Base-by-base conservation (phyloP, 371 early-diverging fungal species). In the Blakeslea trispora region DNA sequence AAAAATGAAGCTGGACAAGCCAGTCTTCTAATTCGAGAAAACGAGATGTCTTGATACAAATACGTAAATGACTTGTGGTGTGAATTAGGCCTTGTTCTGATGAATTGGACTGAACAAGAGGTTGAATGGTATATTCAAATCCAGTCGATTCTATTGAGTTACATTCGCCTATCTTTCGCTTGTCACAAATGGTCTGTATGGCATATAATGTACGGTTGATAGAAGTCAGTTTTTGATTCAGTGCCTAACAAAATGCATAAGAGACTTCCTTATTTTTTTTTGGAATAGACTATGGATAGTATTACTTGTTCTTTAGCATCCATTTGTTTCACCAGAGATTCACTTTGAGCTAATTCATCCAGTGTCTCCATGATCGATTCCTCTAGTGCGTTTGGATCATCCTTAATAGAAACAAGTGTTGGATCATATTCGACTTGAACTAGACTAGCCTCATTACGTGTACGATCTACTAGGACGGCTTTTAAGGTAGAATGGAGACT, bases 131-230 rank as follows among this genome's bases (percentile, higher is more conserved):
- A 1, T 57, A 54, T n/a, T 66, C 66, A 46, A 66, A 66, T 1
- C 66, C 66, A 22, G 57, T 66, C 5, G 53, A 17, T 32, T 60
- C 53, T 17, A 66, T 41, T 4, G 57, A 57, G 40, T 66, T 52
- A 15, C 49, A 37, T 2, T 53, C 6, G 3, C 60, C 56, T 22
- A 40, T 17, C n/a, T 49, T 34, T 41, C 66, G 24, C 32, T 45
- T 56, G 11, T 48, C 13, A 17, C 57, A n/a, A 35, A 66, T 61
- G 24, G 32, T 42, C 21, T 32, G 39, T 31, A 66, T 19, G 7
- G 66, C 66, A 19, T 66, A 66, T 1, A 66, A 22, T 2, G 66
- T 66, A 28, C 42, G 47, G 24, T 66, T 66, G 1, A 50, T 54
- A 7, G 61, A 57, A 8, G 40, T 41, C 4, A 65, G 34, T 31